Conservation (phyloP, 2,329 filamentous ascomycete genomes). For the Daldinia sp. region DNA sequence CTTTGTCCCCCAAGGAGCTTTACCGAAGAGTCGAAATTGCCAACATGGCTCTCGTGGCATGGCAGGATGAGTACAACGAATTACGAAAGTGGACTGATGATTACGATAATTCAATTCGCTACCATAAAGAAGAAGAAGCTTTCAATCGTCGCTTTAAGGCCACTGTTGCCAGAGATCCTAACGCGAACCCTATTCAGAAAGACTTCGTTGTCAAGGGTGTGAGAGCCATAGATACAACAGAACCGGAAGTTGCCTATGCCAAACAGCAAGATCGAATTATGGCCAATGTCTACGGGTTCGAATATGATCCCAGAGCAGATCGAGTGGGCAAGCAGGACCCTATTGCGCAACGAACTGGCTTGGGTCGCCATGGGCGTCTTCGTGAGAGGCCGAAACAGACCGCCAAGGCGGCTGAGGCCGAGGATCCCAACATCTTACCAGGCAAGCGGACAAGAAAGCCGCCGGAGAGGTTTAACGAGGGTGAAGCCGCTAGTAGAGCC, state of each 20-base stretch:
- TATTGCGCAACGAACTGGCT: constrained; percentile 66
- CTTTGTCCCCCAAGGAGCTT: constrained; percentile 61
- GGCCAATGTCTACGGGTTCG: constrained; percentile 71
- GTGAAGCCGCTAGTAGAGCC: constrained; percentile 64
- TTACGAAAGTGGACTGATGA: constrained; percentile 66
- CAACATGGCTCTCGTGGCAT: constrained; percentile 61
- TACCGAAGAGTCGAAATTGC: constrained; percentile 59
- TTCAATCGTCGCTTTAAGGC: constrained; percentile 59
- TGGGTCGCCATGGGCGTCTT: constrained; percentile 63
- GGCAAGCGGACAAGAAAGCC: constrained; percentile 68
- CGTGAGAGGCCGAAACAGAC: constrained; percentile 70
- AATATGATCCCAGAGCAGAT: constrained; percentile 69
- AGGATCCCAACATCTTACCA: constrained; percentile 59
- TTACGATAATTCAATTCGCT: constrained; percentile 67
- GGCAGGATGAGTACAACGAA: constrained; percentile 67
- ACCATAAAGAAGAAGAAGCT: constrained; percentile 58
- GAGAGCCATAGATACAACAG: constrained; percentile 57
- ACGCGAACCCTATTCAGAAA: constrained; percentile 61
- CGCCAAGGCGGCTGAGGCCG: constrained; percentile 68
- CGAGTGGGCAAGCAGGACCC: constrained; percentile 72
- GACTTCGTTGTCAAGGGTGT: constrained; percentile 68
- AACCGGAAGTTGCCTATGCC: constrained; percentile 59
- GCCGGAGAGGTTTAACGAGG: constrained; percentile 63
- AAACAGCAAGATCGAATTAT: constrained; percentile 67
- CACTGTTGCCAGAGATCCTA: constrained; percentile 55